Conservation (phyloP, 2,329 filamentous ascomycete genomes). For the Neofusicoccum kwambonambiense region DNA sequence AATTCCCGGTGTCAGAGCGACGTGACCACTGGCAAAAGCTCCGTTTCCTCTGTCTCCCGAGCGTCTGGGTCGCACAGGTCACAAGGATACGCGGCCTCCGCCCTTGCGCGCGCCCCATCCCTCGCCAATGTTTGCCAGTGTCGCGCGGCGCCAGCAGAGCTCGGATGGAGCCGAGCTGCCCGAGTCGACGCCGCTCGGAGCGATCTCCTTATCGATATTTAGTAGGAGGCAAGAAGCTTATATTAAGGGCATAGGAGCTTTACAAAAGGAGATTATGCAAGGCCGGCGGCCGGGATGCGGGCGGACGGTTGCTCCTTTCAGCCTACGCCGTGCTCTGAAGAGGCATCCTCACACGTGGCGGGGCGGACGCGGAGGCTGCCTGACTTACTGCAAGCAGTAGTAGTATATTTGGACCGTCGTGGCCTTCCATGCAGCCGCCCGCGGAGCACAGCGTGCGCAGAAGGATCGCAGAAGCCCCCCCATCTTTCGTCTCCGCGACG, state of each 20-base stretch:
- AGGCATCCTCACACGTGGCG: slow-evolving; percentile 6
- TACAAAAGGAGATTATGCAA: slow-evolving; percentile 7
- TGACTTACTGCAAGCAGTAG: slow-evolving; percentile 10
- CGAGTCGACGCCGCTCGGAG: not conserved
- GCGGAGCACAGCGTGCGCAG: not conserved
- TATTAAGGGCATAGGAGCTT: slow-evolving; percentile 1
- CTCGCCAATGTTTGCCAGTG: slow-evolving; percentile 4
- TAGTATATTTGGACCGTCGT: not conserved
- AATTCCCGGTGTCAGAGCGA: slow-evolving; percentile 4
- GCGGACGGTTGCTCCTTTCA: not conserved
- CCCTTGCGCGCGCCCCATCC: not conserved
- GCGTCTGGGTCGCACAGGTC: slow-evolving; percentile 12
- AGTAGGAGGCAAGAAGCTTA: slow-evolving; percentile 8
- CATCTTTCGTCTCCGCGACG: not conserved
- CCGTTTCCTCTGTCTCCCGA: slow-evolving; percentile 14
- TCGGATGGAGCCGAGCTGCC: slow-evolving; percentile 13
- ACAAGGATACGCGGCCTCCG: slow-evolving; percentile 9
- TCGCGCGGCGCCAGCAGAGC: not conserved
- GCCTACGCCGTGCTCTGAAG: slow-evolving; percentile 4
- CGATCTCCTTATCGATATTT: slow-evolving; percentile 15
- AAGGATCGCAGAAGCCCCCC: not conserved
- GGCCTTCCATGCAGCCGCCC: slow-evolving; percentile 6
- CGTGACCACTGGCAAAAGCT: not conserved
- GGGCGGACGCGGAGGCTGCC: not conserved
- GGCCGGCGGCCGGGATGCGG: not conserved